Conservation (phyloP, 2,329 filamentous ascomycete species). For the Blastomyces gilchristii region DNA sequence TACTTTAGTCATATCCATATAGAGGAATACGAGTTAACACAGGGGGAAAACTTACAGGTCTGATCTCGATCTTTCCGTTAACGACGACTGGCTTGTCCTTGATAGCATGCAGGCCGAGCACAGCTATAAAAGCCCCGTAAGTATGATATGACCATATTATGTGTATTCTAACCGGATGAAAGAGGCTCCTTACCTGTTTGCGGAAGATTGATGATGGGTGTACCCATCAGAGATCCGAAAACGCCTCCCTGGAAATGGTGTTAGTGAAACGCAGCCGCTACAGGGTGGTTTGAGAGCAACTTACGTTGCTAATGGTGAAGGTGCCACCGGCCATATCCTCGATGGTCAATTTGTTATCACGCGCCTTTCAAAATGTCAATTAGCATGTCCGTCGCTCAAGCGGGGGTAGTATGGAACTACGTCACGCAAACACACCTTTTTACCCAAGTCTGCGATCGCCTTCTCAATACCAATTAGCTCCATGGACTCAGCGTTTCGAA, state of each 20-base stretch:
- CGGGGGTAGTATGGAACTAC: background rate
- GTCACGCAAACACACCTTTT: slow-evolving; percentile 55
- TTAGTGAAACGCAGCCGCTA: slow-evolving; percentile 13
- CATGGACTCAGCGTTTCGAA: slow-evolving; percentile 82
- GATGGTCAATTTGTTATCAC: slow-evolving; percentile 92
- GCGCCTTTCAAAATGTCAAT: slow-evolving; percentile 50
- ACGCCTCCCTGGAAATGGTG: slow-evolving; percentile 56
- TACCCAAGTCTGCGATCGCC: slow-evolving; percentile 83
- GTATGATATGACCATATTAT: slow-evolving; percentile 13
- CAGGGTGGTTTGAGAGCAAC: slow-evolving; percentile 12
- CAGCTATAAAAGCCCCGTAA: slow-evolving; percentile 39
- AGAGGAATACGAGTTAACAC: background rate
- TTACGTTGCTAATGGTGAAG: slow-evolving; percentile 88
- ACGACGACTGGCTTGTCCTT: slow-evolving; percentile 86
- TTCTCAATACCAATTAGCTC: slow-evolving; percentile 84
- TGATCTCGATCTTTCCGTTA: slow-evolving; percentile 87
- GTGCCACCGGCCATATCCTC: slow-evolving; percentile 99
- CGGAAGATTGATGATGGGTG: slow-evolving; percentile 94
- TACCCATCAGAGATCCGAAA: slow-evolving; percentile 94
- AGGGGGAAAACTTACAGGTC: slow-evolving; percentile 49
- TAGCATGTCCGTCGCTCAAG: background rate
- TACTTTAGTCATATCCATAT: background rate
- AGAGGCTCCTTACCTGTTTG: slow-evolving; percentile 52
- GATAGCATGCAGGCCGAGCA: slow-evolving; percentile 88
- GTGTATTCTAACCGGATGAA: background rate